Evolutionary conservation across 164 flowering plant genomes (phyloP), one percentile per base, ranked within the genome.

Genomic region (Nymphaea thermarum): DNA sequence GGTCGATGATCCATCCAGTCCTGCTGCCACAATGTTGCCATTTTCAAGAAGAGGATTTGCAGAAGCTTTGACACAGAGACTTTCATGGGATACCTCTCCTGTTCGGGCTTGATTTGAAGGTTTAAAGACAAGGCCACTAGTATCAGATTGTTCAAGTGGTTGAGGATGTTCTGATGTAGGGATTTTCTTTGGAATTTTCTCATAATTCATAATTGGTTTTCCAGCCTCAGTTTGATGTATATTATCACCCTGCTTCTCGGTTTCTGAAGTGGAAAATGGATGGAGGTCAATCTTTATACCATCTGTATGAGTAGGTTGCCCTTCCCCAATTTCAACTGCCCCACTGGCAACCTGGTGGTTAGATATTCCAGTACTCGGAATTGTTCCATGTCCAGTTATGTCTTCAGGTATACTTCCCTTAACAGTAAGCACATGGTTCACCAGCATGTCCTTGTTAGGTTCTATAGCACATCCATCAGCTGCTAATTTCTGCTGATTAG

Each of bases 401-500:
- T 75, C 80, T 67, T 43, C 45, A 59, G 43, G 42, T 66, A 47
- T 66, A 60, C 43, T 65, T 7, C 65, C 75, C 5, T 53, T 60
- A 67, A 44, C 44, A 72, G 72, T 63, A 16, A 71, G 74, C 66
- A 70, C 67, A 72, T 74, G 65, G 71, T 67, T 66, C 60, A 76
- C 77, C 61, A 69, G 36, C 69, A 17, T 25, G 1, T 25, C 36
- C 36, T 25, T 25, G 36, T 25, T 25, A 25, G 36, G 36, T 25
- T 25, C 36, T 0, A 1, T 69, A 68, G 79, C 71, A 66, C 63
- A 79, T 65, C 86, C 87, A 75, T 82, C 82, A 62, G 76, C 71
- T 53, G 74, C 70, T 44, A 71, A 47, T 44, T 75, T 83, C 73
- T 68, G 83, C 70, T 77, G 84, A 74, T 64, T 81, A 55, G 69